Percentiles rank a stretch among this genome's conserved stretches.
phyloP scores from a whole-genome alignment of 2,329 filamentous ascomycete genomes.

The Colletotrichum sidae region DNA sequence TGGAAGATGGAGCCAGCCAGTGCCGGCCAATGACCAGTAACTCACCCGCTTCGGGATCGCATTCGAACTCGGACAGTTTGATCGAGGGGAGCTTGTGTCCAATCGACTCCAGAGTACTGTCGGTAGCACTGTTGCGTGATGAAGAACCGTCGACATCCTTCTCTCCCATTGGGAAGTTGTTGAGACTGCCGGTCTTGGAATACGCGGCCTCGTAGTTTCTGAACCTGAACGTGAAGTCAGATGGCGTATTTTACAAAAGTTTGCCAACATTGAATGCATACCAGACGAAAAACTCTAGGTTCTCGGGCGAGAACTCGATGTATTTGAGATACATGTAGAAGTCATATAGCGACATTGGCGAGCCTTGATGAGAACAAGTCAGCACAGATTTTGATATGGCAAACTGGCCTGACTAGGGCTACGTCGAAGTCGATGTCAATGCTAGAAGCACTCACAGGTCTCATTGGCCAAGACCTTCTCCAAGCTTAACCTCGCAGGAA shows the following conservation, averaged over 20 bases:
- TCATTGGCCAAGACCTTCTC: slow-evolving; percentile 60
- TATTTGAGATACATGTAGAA: slow-evolving; percentile 64
- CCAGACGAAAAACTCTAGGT: slow-evolving; percentile 63
- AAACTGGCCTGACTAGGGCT: no score
- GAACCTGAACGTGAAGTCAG: slow-evolving; percentile 47
- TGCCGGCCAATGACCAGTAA: not conserved
- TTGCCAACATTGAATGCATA: slow-evolving; percentile 40
- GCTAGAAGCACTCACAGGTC: slow-evolving; percentile 50
- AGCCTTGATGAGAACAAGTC: slow-evolving; percentile 46
- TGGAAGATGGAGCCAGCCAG: not conserved
- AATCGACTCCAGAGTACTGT: slow-evolving; percentile 6
- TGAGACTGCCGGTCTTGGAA: slow-evolving; percentile 35
- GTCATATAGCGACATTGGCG: slow-evolving; percentile 61
- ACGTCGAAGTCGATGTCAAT: not conserved
- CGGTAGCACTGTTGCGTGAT: slow-evolving; percentile 21
- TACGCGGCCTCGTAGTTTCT: slow-evolving; percentile 54
- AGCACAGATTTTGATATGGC: not conserved
- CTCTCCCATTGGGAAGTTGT: slow-evolving; percentile 28
- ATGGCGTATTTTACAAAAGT: no score
- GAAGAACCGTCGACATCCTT: slow-evolving; percentile 21
- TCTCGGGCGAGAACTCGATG: slow-evolving; percentile 61
- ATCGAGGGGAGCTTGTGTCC: slow-evolving; percentile 35
- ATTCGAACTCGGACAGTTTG: slow-evolving; percentile 35
- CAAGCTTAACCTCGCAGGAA: slow-evolving; percentile 54
- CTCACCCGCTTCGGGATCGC: slow-evolving; percentile 50